Evolutionary conservation across 768 basidiomycete genomes (phyloP).

Genomic region (Galerina sulciceps): DNA sequence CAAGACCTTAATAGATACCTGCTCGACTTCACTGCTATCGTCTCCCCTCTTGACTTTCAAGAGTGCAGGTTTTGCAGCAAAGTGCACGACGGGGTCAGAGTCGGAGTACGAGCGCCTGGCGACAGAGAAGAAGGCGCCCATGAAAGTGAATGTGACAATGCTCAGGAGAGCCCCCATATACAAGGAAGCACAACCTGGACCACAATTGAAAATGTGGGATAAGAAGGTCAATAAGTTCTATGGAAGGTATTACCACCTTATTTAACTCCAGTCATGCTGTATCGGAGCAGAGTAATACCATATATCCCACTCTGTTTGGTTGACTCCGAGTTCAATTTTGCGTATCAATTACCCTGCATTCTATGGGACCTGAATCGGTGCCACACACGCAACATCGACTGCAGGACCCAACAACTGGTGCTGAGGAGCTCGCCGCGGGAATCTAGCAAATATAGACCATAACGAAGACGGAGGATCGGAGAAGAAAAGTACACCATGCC

Average conservation of each 20-base stretch:
- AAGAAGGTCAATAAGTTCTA: conserved; percentile 7
- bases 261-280: conserved; percentile 6
- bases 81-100: conserved; percentile 38
- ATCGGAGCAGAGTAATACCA: conserved; percentile 21
- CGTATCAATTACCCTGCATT: neutral
- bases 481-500: too few relatives aligned
- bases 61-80: conserved; percentile 40
- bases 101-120: conserved; percentile 23
- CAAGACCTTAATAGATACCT: conserved; percentile 41
- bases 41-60: conserved; percentile 37
- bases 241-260: neutral
- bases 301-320: neutral
- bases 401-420: too few relatives aligned
- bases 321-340: conserved; percentile 6
- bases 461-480: too few relatives aligned
- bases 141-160: conserved; percentile 33
- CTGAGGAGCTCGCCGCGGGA: too few relatives aligned
- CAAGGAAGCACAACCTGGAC: neutral
- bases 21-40: conserved; percentile 33
- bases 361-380: too few relatives aligned
- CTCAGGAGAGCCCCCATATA: conserved; percentile 28
- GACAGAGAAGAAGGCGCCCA: conserved; percentile 40
- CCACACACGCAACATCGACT: too few relatives aligned
- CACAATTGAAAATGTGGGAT: conserved; percentile 3
- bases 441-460: too few relatives aligned